A percentile compares a stretch with the other conserved stretches of the same genome.
Conservation (phyloP, 176 grass and related monocot genomes). For the Zoysia japonica region DNA sequence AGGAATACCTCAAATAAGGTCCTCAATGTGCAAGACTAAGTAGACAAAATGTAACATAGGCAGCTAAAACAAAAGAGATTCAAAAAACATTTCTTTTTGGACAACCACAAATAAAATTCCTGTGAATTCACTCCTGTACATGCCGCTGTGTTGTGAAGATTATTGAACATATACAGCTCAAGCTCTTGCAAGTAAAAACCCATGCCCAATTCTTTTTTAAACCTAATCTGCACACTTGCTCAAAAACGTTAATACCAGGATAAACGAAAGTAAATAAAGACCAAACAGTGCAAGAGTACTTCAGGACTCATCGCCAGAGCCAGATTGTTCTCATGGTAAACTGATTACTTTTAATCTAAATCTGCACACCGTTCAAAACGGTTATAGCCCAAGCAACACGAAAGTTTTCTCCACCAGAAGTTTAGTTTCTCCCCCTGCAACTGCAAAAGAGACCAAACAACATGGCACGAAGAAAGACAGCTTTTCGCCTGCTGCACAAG, state of each 20-base stretch:
- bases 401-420: slow-evolving; percentile 28
- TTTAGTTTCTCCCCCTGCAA: slow-evolving; percentile 51
- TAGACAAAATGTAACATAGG: slow-evolving; percentile 28
- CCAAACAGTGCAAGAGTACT: slow-evolving; percentile 15
- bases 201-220: slow-evolving; percentile 45
- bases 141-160: slow-evolving; percentile 38
- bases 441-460: slow-evolving; percentile 60
- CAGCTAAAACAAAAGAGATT: slow-evolving; percentile 45
- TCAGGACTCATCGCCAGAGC: slow-evolving; percentile 12
- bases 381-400: slow-evolving; percentile 28
- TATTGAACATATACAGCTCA: slow-evolving; percentile 31
- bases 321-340: slow-evolving; percentile 21
- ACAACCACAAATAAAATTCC: slow-evolving; percentile 41
- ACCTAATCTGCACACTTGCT: slow-evolving; percentile 64
- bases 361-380: slow-evolving; percentile 31
- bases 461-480: slow-evolving; percentile 29
- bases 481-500: slow-evolving; percentile 47
- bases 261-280: slow-evolving; percentile 21
- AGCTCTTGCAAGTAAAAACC: slow-evolving; percentile 32
- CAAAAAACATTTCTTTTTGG: slow-evolving; percentile 39
- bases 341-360: slow-evolving; percentile 39
- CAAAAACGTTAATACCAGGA: slow-evolving; percentile 46
- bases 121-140: slow-evolving; percentile 46
- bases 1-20: slow-evolving; percentile 53
- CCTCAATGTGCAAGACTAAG: slow-evolving; percentile 44